Evolutionary conservation across 257 asterid species (phyloP), one percentile per base, ranked within the genome.

Genomic region (Cinchona pubescens): DNA sequence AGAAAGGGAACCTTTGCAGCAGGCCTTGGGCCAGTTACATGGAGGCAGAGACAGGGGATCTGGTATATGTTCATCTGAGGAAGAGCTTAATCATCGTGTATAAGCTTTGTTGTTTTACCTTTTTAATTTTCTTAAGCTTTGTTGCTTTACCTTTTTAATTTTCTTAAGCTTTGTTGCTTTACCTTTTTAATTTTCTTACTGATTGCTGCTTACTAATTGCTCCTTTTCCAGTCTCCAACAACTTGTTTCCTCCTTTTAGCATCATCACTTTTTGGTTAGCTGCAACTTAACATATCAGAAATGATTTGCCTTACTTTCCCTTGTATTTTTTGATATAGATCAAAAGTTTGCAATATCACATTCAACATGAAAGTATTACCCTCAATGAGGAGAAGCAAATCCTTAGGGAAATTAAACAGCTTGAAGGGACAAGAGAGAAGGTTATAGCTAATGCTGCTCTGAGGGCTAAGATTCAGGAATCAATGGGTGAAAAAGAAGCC

Each of bases 361-460:
- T 93, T 78, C 93, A 90, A 81, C 98, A 93, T 30, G 98, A 93
- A 87, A 93, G 95, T 89, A 91, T 93, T 80, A 88, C 96, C 78
- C 87, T 93, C 75, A 87, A 64, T 45, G 98, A 93, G 83, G 98
- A 93, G 88, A 93, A 93, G 81, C 98, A 90, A 88, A 88, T 93
- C 69, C 90, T 93, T n/a, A 81, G 95, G 83, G 98, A 93, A 79
- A 93, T 93, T 62, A 93, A 93, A 76, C 93, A 82, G 76, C 92
- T 91, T 32, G 96, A 93, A 83, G 94, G 88, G 69, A 90, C 97
- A 5, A 86, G 98, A 83, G 84, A 75, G 21, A 82, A 85, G 75
- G 98, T 93, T 77, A 82, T 88, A 74, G 91, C 90, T 59, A 78
- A 83, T 82, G 91, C 97, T 82, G 92, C 90, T 70, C 80, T 82